phyloP scores from a whole-genome alignment of 2,329 filamentous ascomycete species.

The Penicillium sp. region DNA sequence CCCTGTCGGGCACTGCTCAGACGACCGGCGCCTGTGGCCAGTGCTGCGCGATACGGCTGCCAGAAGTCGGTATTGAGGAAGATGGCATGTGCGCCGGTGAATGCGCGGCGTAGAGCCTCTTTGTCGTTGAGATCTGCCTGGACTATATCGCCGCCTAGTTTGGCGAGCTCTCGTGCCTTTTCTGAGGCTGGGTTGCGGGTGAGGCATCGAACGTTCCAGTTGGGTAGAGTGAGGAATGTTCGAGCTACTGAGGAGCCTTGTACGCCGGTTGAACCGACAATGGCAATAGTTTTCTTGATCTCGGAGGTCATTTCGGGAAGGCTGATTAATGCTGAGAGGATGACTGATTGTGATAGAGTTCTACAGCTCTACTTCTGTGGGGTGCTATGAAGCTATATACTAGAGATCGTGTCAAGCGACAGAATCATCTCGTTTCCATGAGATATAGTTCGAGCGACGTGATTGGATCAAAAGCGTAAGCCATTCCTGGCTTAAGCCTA shows the following conservation, averaged over 20 bases:
- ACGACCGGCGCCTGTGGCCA: conserved; percentile 20
- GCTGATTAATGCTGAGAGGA: too few relatives aligned
- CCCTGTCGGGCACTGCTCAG: conserved; percentile 24
- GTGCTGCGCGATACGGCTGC: conserved; percentile 45
- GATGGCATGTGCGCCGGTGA: conserved; percentile 48
- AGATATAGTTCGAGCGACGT: conserved; percentile 2
- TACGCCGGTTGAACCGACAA: conserved; percentile 38
- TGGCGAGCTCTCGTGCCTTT: conserved; percentile 20
- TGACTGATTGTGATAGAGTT: too few relatives aligned
- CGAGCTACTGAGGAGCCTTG: conserved; percentile 31
- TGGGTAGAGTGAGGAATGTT: conserved; percentile 24
- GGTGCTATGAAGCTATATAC: not conserved
- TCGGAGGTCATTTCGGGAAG: conserved; percentile 21
- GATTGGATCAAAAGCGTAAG: conserved; percentile 19
- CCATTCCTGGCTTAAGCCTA: conserved; percentile 8
- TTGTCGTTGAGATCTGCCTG: conserved; percentile 30
- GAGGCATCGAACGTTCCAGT: conserved; percentile 34
- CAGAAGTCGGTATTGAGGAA: conserved; percentile 58
- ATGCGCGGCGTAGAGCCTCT: conserved; percentile 29
- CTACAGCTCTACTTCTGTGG: too few relatives aligned
- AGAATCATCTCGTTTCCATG: not conserved
- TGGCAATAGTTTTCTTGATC: conserved; percentile 41
- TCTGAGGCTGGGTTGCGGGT: conserved; percentile 29
- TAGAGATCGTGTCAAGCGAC: not conserved
- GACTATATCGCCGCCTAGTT: conserved; percentile 30